These are phyloP conservation scores for Russula foetens DNA, from an alignment of 768 basidiomycete genomes.

Conservation along the genomic window DNA sequence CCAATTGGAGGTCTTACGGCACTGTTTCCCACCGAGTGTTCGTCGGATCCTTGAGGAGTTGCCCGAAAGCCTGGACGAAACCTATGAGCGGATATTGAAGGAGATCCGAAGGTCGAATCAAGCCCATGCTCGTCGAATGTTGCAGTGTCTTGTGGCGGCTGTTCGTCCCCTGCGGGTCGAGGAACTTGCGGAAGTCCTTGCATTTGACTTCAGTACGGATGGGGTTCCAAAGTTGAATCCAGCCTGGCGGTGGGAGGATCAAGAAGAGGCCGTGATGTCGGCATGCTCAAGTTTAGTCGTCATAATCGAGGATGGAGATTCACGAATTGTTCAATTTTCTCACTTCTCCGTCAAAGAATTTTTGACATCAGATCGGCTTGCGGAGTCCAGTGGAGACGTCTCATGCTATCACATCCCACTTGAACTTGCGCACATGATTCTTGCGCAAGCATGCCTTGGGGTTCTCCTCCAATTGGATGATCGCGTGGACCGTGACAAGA, in stretches of 20 bases:
- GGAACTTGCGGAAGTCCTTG: neutral
- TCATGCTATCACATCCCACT: neutral
- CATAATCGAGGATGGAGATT: neutral
- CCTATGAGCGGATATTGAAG: neutral
- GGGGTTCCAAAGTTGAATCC: neutral
- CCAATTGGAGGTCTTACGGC: neutral
- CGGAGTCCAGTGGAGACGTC: neutral
- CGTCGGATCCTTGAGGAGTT: neutral
- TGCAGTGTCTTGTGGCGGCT: neutral
- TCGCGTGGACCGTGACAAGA: neutral
- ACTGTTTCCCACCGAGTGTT: neutral
- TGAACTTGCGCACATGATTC: neutral
- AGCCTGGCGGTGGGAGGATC: neutral
- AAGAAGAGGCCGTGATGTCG: neutral
- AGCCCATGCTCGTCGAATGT: neutral
- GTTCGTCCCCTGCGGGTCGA: neutral
- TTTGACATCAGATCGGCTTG: neutral
- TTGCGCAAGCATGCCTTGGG: neutral
- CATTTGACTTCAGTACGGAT: neutral
- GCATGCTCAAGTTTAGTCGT: neutral
- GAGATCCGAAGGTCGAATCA: neutral
- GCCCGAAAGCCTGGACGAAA: neutral
- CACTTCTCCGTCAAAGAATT: neutral
- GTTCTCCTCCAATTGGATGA: neutral
- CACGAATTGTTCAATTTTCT: neutral